Evolutionary conservation across 257 asterid species (phyloP).

Genomic region (Ballota nigra): DNA sequence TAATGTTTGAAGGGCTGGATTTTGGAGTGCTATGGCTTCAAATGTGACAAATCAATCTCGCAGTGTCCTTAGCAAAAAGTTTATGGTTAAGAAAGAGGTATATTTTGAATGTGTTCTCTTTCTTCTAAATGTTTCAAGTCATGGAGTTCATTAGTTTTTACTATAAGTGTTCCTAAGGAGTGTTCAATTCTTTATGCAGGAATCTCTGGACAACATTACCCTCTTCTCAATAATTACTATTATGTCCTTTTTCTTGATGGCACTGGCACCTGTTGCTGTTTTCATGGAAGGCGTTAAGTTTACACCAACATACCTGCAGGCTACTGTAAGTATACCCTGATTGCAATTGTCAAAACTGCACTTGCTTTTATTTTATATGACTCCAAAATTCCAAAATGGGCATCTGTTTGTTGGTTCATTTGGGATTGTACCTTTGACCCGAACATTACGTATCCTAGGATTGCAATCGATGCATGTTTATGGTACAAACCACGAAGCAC

Average conservation of each 20-base stretch:
- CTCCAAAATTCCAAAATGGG: not conserved
- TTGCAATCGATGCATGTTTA: too few relatives aligned
- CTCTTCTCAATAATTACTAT: slow-evolving; percentile 55
- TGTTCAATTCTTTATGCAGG: slow-evolving; percentile 34
- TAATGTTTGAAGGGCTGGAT: slow-evolving; percentile 71
- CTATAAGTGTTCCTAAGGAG: not conserved
- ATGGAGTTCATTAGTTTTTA: not conserved
- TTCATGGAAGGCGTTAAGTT: slow-evolving; percentile 53
- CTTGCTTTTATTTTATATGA: too few relatives aligned
- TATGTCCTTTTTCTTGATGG: too few relatives aligned
- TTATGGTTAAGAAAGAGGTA: too few relatives aligned
- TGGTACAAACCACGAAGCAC: too few relatives aligned
- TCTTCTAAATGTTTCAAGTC: not conserved
- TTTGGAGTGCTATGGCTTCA: slow-evolving; percentile 99
- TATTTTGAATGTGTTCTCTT: too few relatives aligned
- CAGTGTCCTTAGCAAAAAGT: too few relatives aligned
- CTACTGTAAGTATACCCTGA: slow-evolving; percentile 61
- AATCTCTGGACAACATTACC: slow-evolving; percentile 54
- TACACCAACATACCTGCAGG: slow-evolving; percentile 70
- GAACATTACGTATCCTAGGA: too few relatives aligned
- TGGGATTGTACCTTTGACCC: too few relatives aligned
- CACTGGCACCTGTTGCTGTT: slow-evolving; percentile 49
- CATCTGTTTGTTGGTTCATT: not conserved
- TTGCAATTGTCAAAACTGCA: slow-evolving; percentile 13
- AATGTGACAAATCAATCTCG: too few relatives aligned